A percentile compares a stretch with the other conserved stretches of the same genome.
phyloP scores from a whole-genome alignment of 164 flowering plant genomes.

The Macadamia tetraphylla region DNA sequence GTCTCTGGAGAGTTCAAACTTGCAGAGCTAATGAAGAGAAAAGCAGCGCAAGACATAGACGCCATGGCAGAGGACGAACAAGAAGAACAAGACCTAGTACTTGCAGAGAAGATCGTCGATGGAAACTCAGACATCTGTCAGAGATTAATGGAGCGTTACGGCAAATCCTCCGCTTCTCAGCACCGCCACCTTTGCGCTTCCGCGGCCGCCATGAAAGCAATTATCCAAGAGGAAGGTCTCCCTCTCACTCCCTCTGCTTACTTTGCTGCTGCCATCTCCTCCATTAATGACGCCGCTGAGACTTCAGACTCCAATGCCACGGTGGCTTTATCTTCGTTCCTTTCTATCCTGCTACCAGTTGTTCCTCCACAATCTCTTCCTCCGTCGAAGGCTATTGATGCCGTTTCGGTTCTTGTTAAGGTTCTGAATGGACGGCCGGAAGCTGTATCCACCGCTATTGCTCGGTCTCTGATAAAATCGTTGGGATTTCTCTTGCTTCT shows the following conservation, averaged over 20 bases:
- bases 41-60: conserved; percentile 1
- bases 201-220: conserved; percentile 73
- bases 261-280: conserved; percentile 71
- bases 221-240: conserved; percentile 54
- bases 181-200: conserved; percentile 93
- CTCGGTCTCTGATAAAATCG: conserved; percentile 61
- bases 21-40: conserved; percentile 3
- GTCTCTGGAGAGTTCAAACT: too few relatives aligned
- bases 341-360: conserved; percentile 52
- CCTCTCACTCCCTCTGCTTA: conserved; percentile 67
- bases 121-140: conserved; percentile 53
- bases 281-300: conserved; percentile 27
- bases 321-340: conserved; percentile 52
- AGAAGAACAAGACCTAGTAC: conserved; percentile 5
- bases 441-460: conserved; percentile 34
- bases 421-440: conserved; percentile 23
- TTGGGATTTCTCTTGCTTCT: conserved; percentile 54
- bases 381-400: conserved; percentile 50
- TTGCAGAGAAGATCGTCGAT: conserved; percentile 5
- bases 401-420: conserved; percentile 41
- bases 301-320: conserved; percentile 38
- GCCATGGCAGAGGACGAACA: neutral
- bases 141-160: conserved; percentile 64
- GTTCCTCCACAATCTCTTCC: conserved; percentile 36
- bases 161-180: conserved; percentile 73